These are phyloP conservation scores for Pseudopyrenochaeta lycopersici DNA, from an alignment of 2,329 filamentous ascomycete species.

Conservation along the genomic window DNA sequence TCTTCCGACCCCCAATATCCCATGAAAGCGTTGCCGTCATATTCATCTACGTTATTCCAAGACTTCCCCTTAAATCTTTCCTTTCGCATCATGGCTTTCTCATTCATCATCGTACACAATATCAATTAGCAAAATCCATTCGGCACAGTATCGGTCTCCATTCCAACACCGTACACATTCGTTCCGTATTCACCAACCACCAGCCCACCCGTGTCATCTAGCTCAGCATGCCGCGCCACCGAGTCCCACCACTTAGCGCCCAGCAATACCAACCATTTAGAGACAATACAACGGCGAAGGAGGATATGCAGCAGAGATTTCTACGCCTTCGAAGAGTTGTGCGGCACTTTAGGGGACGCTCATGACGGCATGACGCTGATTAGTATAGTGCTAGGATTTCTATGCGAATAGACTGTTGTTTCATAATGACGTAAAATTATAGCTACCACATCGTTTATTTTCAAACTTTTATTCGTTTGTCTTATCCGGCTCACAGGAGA, in stretches of 20 bases:
- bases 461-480: too few relatives aligned
- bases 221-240: background rate
- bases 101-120: background rate
- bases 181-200: background rate
- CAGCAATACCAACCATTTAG: constrained; percentile 9
- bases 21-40: background rate
- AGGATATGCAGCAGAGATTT: too few relatives aligned
- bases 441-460: too few relatives aligned
- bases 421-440: too few relatives aligned
- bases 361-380: too few relatives aligned
- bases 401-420: too few relatives aligned
- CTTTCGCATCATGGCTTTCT: background rate
- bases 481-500: too few relatives aligned
- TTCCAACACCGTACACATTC: background rate
- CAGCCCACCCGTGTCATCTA: background rate
- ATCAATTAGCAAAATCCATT: background rate
- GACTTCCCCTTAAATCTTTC: background rate
- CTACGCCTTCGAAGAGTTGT: too few relatives aligned
- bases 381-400: too few relatives aligned
- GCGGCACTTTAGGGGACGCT: too few relatives aligned
- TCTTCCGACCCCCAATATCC: background rate
- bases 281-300: background rate
- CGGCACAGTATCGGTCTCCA: background rate
- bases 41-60: background rate
- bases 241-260: constrained; percentile 16